Evolutionary conservation across 306 rosid species (phyloP).

Genomic region (Quercus ilex): DNA sequence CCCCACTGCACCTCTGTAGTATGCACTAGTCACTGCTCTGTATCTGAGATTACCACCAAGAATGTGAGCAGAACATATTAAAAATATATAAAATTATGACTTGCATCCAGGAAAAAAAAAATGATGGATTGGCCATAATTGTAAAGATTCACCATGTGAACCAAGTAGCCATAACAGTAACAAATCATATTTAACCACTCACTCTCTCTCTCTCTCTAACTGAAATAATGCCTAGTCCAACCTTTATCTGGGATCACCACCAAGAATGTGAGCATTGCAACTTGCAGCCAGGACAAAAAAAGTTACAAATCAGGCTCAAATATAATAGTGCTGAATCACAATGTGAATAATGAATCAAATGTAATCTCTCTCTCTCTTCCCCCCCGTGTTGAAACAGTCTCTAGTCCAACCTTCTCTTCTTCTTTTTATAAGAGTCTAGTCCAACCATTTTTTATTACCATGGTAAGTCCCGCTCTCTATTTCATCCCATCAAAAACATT

Average conservation of each 20-base stretch:
- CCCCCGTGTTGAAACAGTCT: no score
- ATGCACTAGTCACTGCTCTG: slow-evolving; percentile 94
- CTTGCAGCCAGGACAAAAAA: not conserved
- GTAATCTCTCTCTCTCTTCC: no score
- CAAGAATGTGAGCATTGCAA: slow-evolving; percentile 14
- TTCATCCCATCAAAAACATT: not conserved
- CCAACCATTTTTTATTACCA: not conserved
- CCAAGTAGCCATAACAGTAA: not conserved
- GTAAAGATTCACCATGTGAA: no score
- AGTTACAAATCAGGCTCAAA: no score
- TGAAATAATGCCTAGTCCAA: not conserved
- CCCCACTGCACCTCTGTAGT: slow-evolving; percentile 93
- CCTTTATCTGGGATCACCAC: slow-evolving; percentile 58
- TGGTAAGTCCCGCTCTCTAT: not conserved
- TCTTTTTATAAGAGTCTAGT: no score
- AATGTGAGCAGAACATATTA: slow-evolving; percentile 19
- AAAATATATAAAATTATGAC: not conserved
- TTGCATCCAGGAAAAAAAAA: slow-evolving; percentile 4
- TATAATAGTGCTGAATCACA: no score
- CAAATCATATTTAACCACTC: not conserved
- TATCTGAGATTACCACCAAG: slow-evolving; percentile 52
- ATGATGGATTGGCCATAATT: not conserved
- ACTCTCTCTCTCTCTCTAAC: not conserved
- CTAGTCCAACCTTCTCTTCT: slow-evolving; percentile 18
- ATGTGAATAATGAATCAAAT: no score